These are phyloP conservation scores for Umbelopsis sp. DNA, from an alignment of 192 early-diverging fungal genomes.

Conservation along the genomic window DNA sequence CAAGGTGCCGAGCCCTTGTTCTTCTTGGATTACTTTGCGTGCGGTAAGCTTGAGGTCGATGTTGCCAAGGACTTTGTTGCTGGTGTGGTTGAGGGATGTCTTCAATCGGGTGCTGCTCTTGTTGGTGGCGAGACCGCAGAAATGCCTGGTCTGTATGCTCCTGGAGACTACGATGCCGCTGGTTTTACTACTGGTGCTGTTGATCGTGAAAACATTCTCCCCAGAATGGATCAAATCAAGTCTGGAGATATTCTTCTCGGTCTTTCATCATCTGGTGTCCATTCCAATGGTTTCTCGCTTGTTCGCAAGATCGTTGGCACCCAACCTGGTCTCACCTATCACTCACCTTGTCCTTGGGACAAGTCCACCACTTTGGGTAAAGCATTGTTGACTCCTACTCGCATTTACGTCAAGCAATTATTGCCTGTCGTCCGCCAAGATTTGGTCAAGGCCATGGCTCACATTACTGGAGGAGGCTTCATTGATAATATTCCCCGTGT, in stretches of 20 bases:
- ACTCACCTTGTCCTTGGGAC: conserved; percentile 84
- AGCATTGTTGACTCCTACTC: conserved; percentile 89
- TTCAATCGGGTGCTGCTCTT: conserved; percentile 88
- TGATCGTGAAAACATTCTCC: conserved; percentile 86
- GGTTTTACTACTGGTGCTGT: conserved; percentile 98
- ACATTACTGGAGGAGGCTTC: conserved; percentile 99
- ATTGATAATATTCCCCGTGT: conserved; percentile 97
- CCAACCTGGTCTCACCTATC: conserved; percentile 70
- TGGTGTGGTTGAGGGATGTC: conserved; percentile 94
- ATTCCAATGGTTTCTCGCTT: conserved; percentile 99
- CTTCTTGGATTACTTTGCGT: conserved; percentile 99
- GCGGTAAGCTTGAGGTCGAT: conserved; percentile 89
- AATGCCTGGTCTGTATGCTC: conserved; percentile 95
- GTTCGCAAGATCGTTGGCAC: conserved; percentile 86
- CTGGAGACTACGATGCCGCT: conserved; percentile 90
- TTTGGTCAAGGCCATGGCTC: conserved; percentile 94
- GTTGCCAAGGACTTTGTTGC: conserved; percentile 89
- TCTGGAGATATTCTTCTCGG: conserved; percentile 88
- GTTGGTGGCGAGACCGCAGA: conserved; percentile 99
- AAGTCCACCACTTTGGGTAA: conserved; percentile 72
- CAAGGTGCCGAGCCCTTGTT: conserved; percentile 99
- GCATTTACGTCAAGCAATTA: conserved; percentile 94
- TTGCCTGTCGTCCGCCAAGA: conserved; percentile 75
- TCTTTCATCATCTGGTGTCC: conserved; percentile 93
- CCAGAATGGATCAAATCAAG: conserved; percentile 74